Evolutionary conservation across 2,329 filamentous ascomycete species (phyloP).

Genomic region (Trichoderma lentiforme): DNA sequence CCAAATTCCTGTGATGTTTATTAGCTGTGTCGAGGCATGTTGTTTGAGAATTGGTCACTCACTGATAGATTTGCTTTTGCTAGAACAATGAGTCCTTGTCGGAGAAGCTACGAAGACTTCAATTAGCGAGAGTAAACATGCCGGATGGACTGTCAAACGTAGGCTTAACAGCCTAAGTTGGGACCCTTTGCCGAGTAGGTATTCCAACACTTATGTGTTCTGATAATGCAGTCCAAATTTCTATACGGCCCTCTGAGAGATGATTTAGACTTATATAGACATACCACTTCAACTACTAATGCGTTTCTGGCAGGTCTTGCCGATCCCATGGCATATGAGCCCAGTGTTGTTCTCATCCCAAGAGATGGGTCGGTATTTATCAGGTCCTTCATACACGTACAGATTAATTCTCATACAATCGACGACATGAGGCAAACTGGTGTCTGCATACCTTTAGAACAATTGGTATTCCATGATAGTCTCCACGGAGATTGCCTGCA

Average conservation of each 20-base stretch:
- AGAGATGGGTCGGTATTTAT: background rate
- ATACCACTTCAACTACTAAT: background rate
- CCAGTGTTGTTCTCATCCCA: background rate
- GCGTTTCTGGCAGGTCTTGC: background rate
- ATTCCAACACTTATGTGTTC: background rate
- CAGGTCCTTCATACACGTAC: background rate
- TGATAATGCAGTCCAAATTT: background rate
- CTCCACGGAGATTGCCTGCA: background rate
- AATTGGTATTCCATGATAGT: background rate
- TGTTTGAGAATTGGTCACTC: background rate
- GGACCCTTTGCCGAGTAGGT: background rate
- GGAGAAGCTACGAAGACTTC: background rate
- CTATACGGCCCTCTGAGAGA: background rate
- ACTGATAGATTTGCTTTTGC: background rate
- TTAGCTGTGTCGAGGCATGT: background rate
- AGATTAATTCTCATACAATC: background rate
- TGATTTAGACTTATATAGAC: background rate
- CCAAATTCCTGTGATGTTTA: background rate
- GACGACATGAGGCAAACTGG: background rate
- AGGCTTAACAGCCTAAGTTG: background rate
- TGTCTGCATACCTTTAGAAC: background rate
- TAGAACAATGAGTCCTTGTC: background rate
- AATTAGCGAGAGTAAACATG: too few species aligned
- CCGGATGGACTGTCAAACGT: too few species aligned
- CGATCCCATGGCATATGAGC: background rate